Evolutionary conservation across 352 stramenopile species (phyloP), one percentile per base, ranked within the genome.

Genomic region (Phytophthora quininea): DNA sequence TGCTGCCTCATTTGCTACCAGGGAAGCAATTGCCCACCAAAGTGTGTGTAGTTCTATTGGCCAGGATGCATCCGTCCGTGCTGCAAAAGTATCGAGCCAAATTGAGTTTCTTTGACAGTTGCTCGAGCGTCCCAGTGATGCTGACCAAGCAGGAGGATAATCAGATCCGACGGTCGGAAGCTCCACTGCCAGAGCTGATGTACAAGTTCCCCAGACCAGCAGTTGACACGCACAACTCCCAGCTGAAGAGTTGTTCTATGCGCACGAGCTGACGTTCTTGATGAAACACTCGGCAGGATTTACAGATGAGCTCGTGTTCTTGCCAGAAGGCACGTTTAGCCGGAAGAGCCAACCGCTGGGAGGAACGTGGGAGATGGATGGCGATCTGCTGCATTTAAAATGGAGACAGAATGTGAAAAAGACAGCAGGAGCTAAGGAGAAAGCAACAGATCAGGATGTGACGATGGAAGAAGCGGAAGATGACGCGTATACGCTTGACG

Each of bases 331-430:
- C 0, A 76, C 61, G 3, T 96, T 96, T 59, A 74, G 72, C 46
- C 82, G 87, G 29, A 90, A 92, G 64, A 89, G 62, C 42, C 85
- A 91, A 43, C 80, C 84, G 5, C 57, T 84, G 6, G 85, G 83
- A 43, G 88, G 88, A 10, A 92, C 79, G 30, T 96, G 88, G 88
- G 69, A 86, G 50, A 58, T 96, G 1, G 84, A 93, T 42, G 88
- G 87, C 11, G 87, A 96, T 60, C 70, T 95, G 46, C 59, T 96
- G 48, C 88, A 95, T 67, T 63, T 96, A 15, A 90, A 90, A 52
- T 96, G 88, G 88, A 80, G 75, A 37, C 71, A 77, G 27, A 56
- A 50, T 11, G 68, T 62, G 35, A 48, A 37, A 3, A 77, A 73
- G 61, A 51, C 54, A 30, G 47, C 56, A 47, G 57, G 33, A 43